Evolutionary conservation across 2,329 filamentous ascomycete species (phyloP), one percentile per base, ranked within the genome.

Genomic region (Blastomyces percursus): DNA sequence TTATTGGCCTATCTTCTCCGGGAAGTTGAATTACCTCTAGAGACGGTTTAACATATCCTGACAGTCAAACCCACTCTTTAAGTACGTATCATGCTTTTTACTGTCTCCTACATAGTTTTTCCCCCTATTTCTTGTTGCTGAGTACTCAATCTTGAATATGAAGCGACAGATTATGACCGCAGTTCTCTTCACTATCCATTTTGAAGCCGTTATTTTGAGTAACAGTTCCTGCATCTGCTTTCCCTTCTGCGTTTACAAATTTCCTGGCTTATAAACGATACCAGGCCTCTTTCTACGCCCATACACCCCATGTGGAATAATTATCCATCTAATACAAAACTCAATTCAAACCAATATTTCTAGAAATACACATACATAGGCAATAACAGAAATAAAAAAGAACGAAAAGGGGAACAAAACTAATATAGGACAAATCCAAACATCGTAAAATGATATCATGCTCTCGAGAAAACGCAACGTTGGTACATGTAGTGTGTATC

Each of bases 401-500:
- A 38, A 50, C 21, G 14, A 32, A 2, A 35, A 9, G 2, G 7
- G n/a, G 3, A 3, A 9, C 14, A 14, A 3, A 52, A 40, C n/a
- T n/a, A 51, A 60, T 24, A n/a, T 40, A 42, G 38, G 40, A 3
- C 30, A 30, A 24, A 52, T 27, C 46, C n/a, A 19, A n/a, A 52
- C 59, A 48, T 48, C 59, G 21, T 35, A 54, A n/a, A 52, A 60
- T 27, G 48, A 52, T 60, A 27, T 60, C n/a, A 14, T 32, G 30
- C 46, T 60, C 35, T 52, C 19, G 57, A 50, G 12, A 59, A 48
- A n/a, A 35, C 16, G 42, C 32, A 27, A 27, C 7, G 16, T 50
- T 50, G 19, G 27, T 54, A 56, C 42, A 44, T 44, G 42, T 38
- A 55, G 32, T 24, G 12, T 24, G 54, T 24, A 24, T 27, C n/a